Base-by-base conservation (phyloP, 208 protist species). In the Leishmania aethiopica region DNA sequence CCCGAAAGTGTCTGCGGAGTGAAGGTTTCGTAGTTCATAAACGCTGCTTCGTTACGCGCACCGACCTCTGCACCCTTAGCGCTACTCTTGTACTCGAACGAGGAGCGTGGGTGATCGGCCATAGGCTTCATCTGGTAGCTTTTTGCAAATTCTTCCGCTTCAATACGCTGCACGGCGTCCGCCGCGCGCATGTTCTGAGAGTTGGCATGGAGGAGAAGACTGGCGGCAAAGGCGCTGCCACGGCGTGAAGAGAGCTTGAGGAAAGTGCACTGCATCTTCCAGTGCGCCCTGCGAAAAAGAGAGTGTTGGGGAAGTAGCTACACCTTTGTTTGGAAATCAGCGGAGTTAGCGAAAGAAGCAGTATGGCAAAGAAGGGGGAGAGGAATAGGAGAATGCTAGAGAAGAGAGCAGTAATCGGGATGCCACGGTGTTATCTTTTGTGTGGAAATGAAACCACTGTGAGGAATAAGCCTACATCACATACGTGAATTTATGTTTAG, bases 41-140 rank as follows among this genome's bases (percentile, higher is more conserved):
- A 95, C 11, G 92, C 94, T 4, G 94, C 92, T 82, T 97, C 94
- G 84, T 97, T 97, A 79, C 94, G 91, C 28, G 94, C 92, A 57
- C 94, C 94, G 17, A 96, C 94, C 67, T 97, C 94, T 13, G 90
- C 91, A 78, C 92, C 94, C 82, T 97, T 96, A 15, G 89, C 77
- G 74, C 91, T 95, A 77, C 89, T 86, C 82, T 89, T 89, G 84
- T 97, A 97, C 77, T 90, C 82, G 64, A 93, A 91, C 7, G 83
- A 78, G 17, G 92, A 96, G 69, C 94, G 91, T 19, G 75, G 40
- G 71, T 97, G 94, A 5, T 76, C 47, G 32, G 81, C 78, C 94
- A 96, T 97, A 17, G 88, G 51, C 42, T 94, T 76, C 89, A 95
- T 93, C 25, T 89, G 74, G 66, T 94, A 95, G 15, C 88, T 81